Conservation (phyloP, 495 filamentous ascomycete genomes). For the Trichoderma erinaceum region DNA sequence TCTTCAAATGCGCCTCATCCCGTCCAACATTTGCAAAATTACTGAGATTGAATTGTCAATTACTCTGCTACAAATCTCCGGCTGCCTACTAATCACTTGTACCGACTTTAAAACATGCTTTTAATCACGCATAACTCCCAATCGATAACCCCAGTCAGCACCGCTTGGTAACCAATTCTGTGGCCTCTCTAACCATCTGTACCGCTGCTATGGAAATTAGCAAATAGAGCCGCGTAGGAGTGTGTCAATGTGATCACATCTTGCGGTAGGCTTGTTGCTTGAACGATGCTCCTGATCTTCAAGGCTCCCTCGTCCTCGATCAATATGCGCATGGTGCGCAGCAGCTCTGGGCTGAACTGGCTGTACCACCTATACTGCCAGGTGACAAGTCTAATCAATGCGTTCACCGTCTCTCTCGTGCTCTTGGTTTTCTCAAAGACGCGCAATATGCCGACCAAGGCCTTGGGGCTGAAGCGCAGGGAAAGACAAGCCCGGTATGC, state of each 20-base stretch:
- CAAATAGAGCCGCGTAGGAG: constrained; percentile 90
- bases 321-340: constrained; percentile 78
- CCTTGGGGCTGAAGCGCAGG: constrained; percentile 83
- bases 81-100: neutral
- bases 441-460: constrained; percentile 75
- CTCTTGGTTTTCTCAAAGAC: constrained; percentile 65
- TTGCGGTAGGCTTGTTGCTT: constrained; percentile 89
- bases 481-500: constrained; percentile 79
- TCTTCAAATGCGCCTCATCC: neutral
- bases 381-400: constrained; percentile 79
- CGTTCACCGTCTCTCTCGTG: constrained; percentile 67
- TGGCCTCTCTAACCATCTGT: constrained; percentile 62
- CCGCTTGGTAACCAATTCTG: neutral
- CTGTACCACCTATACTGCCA: constrained; percentile 99
- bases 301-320: constrained; percentile 98
- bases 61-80: neutral
- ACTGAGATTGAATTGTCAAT: neutral
- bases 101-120: neutral
- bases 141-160: neutral
- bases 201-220: constrained; percentile 88
- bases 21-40: neutral
- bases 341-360: constrained; percentile 90
- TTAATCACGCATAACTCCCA: neutral
- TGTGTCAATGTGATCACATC: constrained; percentile 90
- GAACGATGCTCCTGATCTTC: constrained; percentile 94